Conservation (phyloP, 352 stramenopile genomes). For the Poterioochromonas sp. region DNA sequence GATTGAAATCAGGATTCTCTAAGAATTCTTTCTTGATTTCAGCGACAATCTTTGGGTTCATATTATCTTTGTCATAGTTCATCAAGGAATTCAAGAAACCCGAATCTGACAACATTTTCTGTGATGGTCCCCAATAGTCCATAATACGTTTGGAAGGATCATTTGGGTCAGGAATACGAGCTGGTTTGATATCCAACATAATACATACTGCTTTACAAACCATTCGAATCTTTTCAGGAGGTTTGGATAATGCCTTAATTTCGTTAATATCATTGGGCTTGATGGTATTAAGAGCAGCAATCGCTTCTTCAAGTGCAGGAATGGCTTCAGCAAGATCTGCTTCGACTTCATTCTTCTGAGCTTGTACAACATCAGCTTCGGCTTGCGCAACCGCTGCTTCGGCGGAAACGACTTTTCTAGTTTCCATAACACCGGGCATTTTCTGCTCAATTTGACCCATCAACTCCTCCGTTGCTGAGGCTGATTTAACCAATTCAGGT, state of each 20-base stretch:
- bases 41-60: constrained; percentile 55
- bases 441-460: constrained; percentile 86
- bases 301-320: constrained; percentile 76
- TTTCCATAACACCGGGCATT: constrained; percentile 57
- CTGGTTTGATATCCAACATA: constrained; percentile 82
- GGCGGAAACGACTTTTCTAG: constrained; percentile 48
- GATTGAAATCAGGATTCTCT: constrained; percentile 76
- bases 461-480: constrained; percentile 76
- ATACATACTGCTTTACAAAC: constrained; percentile 85
- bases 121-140: constrained; percentile 84
- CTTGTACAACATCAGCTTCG: constrained; percentile 56
- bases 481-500: constrained; percentile 75
- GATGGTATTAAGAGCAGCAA: constrained; percentile 80
- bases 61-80: constrained; percentile 52
- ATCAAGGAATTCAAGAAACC: constrained; percentile 76
- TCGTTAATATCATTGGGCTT: constrained; percentile 82
- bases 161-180: constrained; percentile 74
- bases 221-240: constrained; percentile 67
- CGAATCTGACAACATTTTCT: constrained; percentile 81
- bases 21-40: constrained; percentile 70
- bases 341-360: constrained; percentile 75
- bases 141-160: constrained; percentile 83
- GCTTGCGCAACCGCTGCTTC: constrained; percentile 56
- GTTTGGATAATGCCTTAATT: constrained; percentile 82
- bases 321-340: constrained; percentile 83